These are phyloP conservation scores for Calycina marina DNA, from an alignment of 2,329 filamentous ascomycete species.

Conservation along the genomic window DNA sequence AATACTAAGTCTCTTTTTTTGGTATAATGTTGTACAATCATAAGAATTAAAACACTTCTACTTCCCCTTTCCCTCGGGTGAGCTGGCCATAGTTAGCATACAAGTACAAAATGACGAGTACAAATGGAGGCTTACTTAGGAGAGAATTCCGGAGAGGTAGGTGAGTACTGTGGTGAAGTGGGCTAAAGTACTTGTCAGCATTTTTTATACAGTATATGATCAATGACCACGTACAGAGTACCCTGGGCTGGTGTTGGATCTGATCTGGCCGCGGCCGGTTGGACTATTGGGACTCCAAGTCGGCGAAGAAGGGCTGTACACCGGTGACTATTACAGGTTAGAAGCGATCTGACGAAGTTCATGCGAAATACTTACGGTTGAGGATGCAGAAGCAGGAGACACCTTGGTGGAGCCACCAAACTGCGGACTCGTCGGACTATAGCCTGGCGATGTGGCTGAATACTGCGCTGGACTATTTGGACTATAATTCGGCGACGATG, in stretches of 20 bases:
- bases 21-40: too few species aligned
- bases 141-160: constrained; percentile 19
- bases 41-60: too few species aligned
- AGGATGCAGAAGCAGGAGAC: constrained; percentile 18
- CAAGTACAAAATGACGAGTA: not conserved
- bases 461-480: constrained; percentile 32
- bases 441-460: constrained; percentile 15
- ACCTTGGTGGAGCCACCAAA: constrained; percentile 15
- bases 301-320: constrained; percentile 20
- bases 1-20: too few species aligned
- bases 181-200: constrained; percentile 5
- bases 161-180: constrained; percentile 16
- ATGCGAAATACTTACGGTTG: constrained; percentile 7
- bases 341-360: not conserved
- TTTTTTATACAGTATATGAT: not conserved
- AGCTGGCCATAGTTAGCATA: too few species aligned
- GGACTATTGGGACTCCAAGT: constrained; percentile 21
- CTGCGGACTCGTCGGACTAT: constrained; percentile 19
- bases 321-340: constrained; percentile 11
- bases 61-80: too few species aligned
- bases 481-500: constrained; percentile 31
- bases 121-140: constrained; percentile 11
- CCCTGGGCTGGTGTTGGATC: too few species aligned
- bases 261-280: too few species aligned
- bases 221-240: not conserved